Evolutionary conservation across 1,139 yeast species (phyloP).

Genomic region (Candida dubliniensis): DNA sequence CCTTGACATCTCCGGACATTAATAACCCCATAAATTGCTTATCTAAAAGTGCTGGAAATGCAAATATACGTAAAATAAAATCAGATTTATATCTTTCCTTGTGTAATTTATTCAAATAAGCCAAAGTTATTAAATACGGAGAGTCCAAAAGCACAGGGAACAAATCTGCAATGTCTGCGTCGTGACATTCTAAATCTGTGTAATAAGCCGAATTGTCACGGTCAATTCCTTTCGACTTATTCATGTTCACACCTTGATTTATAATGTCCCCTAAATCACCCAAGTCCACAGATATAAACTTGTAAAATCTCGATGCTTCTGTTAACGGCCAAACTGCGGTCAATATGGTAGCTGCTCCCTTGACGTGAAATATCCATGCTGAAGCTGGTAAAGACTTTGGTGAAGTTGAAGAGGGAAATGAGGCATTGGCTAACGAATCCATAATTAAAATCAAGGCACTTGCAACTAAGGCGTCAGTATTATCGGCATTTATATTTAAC

Average conservation of each 20-base stretch:
- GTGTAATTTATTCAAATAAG: constrained; percentile 80
- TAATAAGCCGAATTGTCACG: constrained; percentile 30
- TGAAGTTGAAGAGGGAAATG: constrained; percentile 63
- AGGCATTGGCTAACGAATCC: constrained; percentile 93
- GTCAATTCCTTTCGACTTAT: constrained; percentile 5
- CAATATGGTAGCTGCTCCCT: constrained; percentile 93
- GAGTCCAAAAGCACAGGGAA: constrained; percentile 83
- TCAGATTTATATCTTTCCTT: constrained; percentile 82
- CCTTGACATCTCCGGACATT: constrained; percentile 80
- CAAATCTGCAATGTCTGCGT: constrained; percentile 77
- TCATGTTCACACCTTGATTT: constrained; percentile 43
- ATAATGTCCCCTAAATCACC: constrained; percentile 83
- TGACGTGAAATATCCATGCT: constrained; percentile 96
- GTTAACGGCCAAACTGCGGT: constrained; percentile 95
- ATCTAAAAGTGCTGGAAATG: constrained; percentile 90
- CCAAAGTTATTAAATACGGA: constrained; percentile 82
- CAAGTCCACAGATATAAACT: constrained; percentile 75
- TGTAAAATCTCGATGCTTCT: constrained; percentile 69
- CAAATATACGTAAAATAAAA: constrained; percentile 82
- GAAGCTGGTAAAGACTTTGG: constrained; percentile 79
- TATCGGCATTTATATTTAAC: constrained; percentile 74
- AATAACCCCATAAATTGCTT: constrained; percentile 71
- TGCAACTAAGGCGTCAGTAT: constrained; percentile 91
- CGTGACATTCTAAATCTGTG: constrained; percentile 78
- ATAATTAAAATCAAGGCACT: constrained; percentile 84